phyloP scores from a whole-genome alignment of 768 basidiomycete species.

The Suillus alpinus region DNA sequence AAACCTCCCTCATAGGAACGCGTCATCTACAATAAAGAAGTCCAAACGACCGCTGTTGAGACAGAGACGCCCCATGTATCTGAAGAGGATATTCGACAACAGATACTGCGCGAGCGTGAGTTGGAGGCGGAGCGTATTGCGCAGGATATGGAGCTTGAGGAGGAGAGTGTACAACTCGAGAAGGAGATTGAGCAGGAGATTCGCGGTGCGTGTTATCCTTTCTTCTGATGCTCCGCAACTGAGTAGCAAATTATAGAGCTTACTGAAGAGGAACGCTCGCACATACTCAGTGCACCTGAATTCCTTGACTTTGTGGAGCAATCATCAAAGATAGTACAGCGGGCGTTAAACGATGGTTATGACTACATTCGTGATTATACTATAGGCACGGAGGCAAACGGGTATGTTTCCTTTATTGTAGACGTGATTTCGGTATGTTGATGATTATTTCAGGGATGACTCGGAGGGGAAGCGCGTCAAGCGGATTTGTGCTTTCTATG shows the following conservation, averaged over 20 bases:
- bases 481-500: conserved; percentile 90
- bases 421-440: neutral
- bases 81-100: conserved; percentile 76
- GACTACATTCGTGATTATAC: conserved; percentile 98
- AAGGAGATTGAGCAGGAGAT: conserved; percentile 87
- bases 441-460: conserved; percentile 61
- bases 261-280: conserved; percentile 79
- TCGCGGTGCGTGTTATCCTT: conserved; percentile 47
- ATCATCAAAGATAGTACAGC: conserved; percentile 91
- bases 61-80: conserved; percentile 46
- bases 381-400: conserved; percentile 79
- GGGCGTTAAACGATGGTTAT: conserved; percentile 92
- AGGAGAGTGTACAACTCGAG: conserved; percentile 80
- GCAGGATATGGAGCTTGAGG: conserved; percentile 76
- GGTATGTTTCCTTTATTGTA: conserved; percentile 48
- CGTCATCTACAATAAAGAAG: conserved; percentile 81
- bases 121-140: conserved; percentile 64
- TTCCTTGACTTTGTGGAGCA: conserved; percentile 93
- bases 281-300: conserved; percentile 83
- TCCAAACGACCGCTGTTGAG: conserved; percentile 71
- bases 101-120: conserved; percentile 65
- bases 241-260: conserved; percentile 52
- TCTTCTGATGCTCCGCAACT: conserved; percentile 3
- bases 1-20: conserved; percentile 50
- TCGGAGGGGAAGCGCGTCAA: conserved; percentile 89